A percentile compares a stretch with the other conserved stretches of the same genome.
Evolutionary conservation across 371 early-diverging fungal genomes (phyloP).

Genomic region (Apophysomyces sp.): DNA sequence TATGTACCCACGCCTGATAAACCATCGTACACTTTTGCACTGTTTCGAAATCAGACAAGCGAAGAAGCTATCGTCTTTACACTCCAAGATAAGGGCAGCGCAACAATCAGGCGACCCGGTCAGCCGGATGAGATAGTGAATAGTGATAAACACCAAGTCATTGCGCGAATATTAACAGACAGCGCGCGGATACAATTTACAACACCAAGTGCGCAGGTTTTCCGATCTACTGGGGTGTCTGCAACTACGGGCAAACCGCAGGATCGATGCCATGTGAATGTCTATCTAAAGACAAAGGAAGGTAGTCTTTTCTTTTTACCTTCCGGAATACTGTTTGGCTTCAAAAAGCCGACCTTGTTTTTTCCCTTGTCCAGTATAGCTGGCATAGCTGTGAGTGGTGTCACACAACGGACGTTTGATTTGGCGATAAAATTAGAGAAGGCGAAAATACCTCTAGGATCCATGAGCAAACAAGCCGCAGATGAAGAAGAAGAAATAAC

Average conservation of each 20-base stretch:
- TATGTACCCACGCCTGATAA: slow-evolving; percentile 55
- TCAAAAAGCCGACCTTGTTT: slow-evolving; percentile 59
- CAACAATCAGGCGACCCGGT: slow-evolving; percentile 6
- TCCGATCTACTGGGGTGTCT: slow-evolving; percentile 24
- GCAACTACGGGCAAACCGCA: slow-evolving; percentile 29
- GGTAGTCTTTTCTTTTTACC: slow-evolving; percentile 55
- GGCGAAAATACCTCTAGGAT: slow-evolving; percentile 15
- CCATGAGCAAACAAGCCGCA: not conserved
- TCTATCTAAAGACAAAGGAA: slow-evolving; percentile 48
- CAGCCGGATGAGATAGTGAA: slow-evolving; percentile 2
- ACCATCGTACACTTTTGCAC: slow-evolving; percentile 33
- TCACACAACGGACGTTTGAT: slow-evolving; percentile 61
- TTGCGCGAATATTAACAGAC: slow-evolving; percentile 15
- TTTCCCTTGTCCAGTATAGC: slow-evolving; percentile 37
- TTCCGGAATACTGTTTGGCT: slow-evolving; percentile 59
- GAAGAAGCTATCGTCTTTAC: slow-evolving; percentile 43
- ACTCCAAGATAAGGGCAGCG: slow-evolving; percentile 31
- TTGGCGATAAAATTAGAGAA: slow-evolving; percentile 27
- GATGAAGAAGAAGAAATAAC: slow-evolving; percentile 25
- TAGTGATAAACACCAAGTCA: slow-evolving; percentile 10
- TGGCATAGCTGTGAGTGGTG: slow-evolving; percentile 32
- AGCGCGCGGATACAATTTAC: slow-evolving; percentile 17
- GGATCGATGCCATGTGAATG: slow-evolving; percentile 26
- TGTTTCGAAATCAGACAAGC: slow-evolving; percentile 21
- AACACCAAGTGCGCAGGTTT: slow-evolving; percentile 19